phyloP scores from a whole-genome alignment of 2,329 filamentous ascomycete species.

The Cladophialophora bantiana region DNA sequence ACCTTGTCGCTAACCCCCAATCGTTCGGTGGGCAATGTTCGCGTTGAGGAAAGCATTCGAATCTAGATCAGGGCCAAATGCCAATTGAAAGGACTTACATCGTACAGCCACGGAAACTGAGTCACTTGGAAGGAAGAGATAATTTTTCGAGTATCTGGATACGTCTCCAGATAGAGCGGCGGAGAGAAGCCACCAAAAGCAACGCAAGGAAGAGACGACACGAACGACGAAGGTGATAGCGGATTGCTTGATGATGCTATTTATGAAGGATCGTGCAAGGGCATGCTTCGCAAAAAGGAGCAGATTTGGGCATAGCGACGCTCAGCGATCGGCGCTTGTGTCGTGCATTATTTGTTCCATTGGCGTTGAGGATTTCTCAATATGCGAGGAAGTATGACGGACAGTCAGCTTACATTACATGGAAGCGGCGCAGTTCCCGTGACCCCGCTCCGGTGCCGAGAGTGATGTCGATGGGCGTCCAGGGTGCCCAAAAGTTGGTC shows the following conservation, averaged over 20 bases:
- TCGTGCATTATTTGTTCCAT: not conserved
- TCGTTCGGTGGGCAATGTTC: not conserved
- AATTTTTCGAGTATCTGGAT: not conserved
- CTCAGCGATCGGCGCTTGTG: not conserved
- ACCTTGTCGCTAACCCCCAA: not conserved
- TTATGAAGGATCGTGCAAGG: slow-evolving; percentile 6
- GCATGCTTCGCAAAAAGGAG: slow-evolving; percentile 9
- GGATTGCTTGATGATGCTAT: slow-evolving; percentile 12
- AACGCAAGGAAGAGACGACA: not conserved
- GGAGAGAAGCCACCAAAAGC: not conserved
- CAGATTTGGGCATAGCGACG: slow-evolving; percentile 7
- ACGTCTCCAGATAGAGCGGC: not conserved
- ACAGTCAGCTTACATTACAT: slow-evolving; percentile 2
- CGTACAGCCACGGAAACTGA: not conserved
- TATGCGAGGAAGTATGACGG: not conserved
- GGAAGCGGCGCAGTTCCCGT: slow-evolving; percentile 6
- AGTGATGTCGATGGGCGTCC: not conserved
- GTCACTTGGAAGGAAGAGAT: not conserved
- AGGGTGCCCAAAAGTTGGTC: not conserved
- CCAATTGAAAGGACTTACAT: not conserved
- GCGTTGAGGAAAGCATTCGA: no score
- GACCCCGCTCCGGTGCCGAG: not conserved
- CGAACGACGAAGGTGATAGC: not conserved
- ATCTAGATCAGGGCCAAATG: no score
- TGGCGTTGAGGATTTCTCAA: not conserved